Base-by-base conservation (phyloP, 768 basidiomycete genomes). In the Lyophyllum shimeji region DNA sequence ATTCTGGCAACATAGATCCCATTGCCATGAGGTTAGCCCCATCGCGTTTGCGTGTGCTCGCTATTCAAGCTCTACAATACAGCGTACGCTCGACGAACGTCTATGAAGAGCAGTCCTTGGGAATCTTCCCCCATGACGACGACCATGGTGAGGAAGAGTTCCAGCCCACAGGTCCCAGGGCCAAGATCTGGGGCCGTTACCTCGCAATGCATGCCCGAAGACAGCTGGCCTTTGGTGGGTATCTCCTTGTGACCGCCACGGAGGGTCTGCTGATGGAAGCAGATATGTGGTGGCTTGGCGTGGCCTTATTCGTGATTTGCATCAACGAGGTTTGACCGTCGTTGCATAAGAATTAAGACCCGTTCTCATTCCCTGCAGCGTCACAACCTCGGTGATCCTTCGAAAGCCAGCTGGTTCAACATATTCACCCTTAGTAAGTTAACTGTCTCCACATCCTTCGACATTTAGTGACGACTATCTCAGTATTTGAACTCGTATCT, bases 211-310 rank as follows among this genome's bases (percentile, higher is more conserved):
- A 96, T 67, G 88, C 88, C 11, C 82, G 91, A 46, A 82, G 80
- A 62, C 96, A 99, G 67, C 83, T 99, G 55, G 90, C 95, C 2
- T 98, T 97, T 60, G 93, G 92, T 90, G 60, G 53, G 81, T 65
- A 12, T 0, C n/a, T 4, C 18, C 1, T 17, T 50, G n/a, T 31
- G 39, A 15, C 17, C 29, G 29, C 7, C 13, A 50, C 46, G 15
- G 46, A 13, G 11, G 21, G 15, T 43, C 7, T 39, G 8, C 55
- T 56, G 40, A 46, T 15, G n/a, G 33, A 51, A 54, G 7, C 59
- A 94, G 95, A 97, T 71, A 93, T 98, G 83, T 97, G 95, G 96
- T 97, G 94, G 94, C 70, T 98, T 20, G 89, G 77, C 0, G 69
- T 93, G 12, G 93, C 92, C 0, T 70, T 98, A 12, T 94, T 95